A percentile compares a stretch with the other conserved stretches of the same genome.
Conservation (phyloP, 768 basidiomycete species). For the Symmetrospora coprosmae region DNA sequence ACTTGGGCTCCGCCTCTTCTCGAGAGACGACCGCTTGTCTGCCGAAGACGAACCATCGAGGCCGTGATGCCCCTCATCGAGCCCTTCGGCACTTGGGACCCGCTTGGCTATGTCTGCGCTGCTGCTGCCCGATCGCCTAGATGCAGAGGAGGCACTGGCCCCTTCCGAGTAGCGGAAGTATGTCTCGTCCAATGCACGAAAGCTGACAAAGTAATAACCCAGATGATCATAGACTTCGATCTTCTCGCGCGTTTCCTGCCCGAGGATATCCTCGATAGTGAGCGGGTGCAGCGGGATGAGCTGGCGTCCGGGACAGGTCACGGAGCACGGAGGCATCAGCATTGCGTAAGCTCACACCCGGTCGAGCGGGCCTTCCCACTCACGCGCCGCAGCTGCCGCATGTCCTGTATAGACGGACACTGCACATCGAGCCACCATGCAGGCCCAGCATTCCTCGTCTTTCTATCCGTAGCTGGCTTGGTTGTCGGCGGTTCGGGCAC, state of each 20-base stretch:
- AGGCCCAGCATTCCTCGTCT: conserved; percentile 32
- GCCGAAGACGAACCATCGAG: neutral
- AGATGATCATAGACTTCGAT: conserved; percentile 64
- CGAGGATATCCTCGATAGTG: conserved; percentile 82
- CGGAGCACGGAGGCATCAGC: neutral
- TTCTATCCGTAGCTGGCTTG: too few species aligned
- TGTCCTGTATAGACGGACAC: conserved; percentile 73
- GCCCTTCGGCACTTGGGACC: neutral
- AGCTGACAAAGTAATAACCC: conserved; percentile 83
- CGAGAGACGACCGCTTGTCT: neutral
- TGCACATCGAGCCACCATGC: conserved; percentile 87
- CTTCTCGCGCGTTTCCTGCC: conserved; percentile 83
- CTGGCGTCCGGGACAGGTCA: conserved; percentile 39
- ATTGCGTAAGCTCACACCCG: too few species aligned
- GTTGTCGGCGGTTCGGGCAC: conserved; percentile 26
- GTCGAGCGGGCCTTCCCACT: conserved; percentile 25
- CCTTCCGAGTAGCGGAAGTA: conserved; percentile 40
- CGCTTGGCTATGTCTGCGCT: neutral
- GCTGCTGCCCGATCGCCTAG: neutral
- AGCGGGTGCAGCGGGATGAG: conserved; percentile 76
- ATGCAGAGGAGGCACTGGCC: neutral
- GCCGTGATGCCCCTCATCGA: neutral
- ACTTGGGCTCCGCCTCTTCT: neutral
- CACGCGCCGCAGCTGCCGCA: conserved; percentile 71
- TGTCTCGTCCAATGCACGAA: conserved; percentile 58